These are phyloP conservation scores for Fusarium sp. DNA, from an alignment of 2,329 filamentous ascomycete genomes.

Conservation along the genomic window DNA sequence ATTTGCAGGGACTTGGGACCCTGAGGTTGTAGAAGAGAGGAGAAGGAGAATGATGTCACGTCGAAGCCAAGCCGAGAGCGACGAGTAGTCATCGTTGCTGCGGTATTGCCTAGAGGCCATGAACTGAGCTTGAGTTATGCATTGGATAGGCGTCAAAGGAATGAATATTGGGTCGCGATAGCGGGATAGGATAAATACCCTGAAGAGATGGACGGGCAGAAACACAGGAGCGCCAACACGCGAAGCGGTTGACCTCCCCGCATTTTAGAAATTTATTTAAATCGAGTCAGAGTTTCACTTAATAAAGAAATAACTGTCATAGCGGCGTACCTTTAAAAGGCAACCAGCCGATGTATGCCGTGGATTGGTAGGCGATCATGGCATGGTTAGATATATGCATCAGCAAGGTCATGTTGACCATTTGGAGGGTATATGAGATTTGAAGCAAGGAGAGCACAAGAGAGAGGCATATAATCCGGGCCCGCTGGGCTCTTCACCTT, in stretches of 20 bases:
- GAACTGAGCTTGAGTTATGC: conserved; percentile 3
- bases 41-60: conserved; percentile 51
- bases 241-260: background rate
- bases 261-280: conserved; percentile 7
- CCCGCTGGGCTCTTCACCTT: background rate
- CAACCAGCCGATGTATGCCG: background rate
- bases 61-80: conserved; percentile 33
- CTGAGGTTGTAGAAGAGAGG: conserved; percentile 59
- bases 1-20: conserved; percentile 70
- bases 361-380: background rate
- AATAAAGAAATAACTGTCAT: background rate
- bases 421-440: background rate
- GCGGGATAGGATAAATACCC: conserved; percentile 33
- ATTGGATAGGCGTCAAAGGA: conserved; percentile 34
- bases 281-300: conserved; percentile 7
- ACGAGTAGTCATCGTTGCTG: conserved; percentile 12
- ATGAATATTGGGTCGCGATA: conserved; percentile 9
- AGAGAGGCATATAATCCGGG: background rate
- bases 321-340: background rate
- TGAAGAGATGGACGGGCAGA: conserved; percentile 4
- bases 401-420: background rate
- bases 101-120: background rate
- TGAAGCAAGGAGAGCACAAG: background rate
- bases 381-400: background rate
- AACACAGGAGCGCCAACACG: conserved; percentile 6